These are phyloP conservation scores for Phyllosticta citribraziliensis DNA, from an alignment of 2,329 filamentous ascomycete genomes.

Conservation along the genomic window DNA sequence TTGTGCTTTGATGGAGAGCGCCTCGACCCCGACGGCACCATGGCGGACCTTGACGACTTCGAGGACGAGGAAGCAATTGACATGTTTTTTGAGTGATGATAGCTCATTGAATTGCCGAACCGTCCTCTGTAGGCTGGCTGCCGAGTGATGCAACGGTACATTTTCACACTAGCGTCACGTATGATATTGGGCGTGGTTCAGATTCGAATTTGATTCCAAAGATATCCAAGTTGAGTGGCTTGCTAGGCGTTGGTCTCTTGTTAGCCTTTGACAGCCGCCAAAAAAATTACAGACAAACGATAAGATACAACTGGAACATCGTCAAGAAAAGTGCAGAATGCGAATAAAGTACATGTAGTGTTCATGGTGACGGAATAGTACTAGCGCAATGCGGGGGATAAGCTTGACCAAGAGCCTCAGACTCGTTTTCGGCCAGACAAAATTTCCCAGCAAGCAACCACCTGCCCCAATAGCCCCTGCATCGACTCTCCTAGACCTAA, in stretches of 20 bases:
- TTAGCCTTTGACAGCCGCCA: neutral
- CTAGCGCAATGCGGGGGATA: slow-evolving; percentile 9
- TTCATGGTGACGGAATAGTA: neutral
- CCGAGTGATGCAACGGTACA: neutral
- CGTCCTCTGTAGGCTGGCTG: neutral
- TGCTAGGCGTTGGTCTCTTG: neutral
- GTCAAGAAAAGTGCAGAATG: neutral
- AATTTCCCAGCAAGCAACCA: slow-evolving; percentile 6
- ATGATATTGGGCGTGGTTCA: neutral
- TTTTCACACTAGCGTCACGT: neutral
- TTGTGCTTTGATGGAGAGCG: slow-evolving; percentile 30
- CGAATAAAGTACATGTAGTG: neutral
- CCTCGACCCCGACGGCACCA: slow-evolving; percentile 22
- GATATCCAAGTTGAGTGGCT: neutral
- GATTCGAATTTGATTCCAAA: neutral
- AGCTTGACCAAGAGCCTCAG: slow-evolving; percentile 8
- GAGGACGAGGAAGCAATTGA: slow-evolving; percentile 29
- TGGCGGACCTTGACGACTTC: slow-evolving; percentile 23
- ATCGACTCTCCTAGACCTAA: neutral
- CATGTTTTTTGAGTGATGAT: slow-evolving; percentile 21
- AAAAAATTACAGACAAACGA: too few species aligned
- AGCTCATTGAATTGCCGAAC: neutral
- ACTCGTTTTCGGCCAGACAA: slow-evolving; percentile 9
- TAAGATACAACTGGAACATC: too few species aligned
- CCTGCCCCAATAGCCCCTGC: neutral